Base-by-base conservation (phyloP, 495 filamentous ascomycete genomes). In the Symbiotaphrina buchneri region DNA sequence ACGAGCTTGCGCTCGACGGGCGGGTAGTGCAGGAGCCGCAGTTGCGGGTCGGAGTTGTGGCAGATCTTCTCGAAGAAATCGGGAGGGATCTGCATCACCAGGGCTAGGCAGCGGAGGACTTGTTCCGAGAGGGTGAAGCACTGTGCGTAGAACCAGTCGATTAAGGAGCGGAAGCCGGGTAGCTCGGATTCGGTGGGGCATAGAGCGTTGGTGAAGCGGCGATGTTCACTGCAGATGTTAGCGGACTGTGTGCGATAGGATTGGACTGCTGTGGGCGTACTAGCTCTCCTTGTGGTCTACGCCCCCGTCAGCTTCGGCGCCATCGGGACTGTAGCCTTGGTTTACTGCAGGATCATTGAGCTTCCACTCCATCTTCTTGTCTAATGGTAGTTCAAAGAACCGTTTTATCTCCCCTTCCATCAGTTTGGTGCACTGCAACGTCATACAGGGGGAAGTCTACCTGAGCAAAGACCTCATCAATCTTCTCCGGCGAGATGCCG, bases 11-110 rank as follows among this genome's bases (percentile, higher is more conserved):
- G 37, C 0, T 35, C 31, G 0, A 53, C 37, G 1, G 41, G 27
- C 1, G 57, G 57, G 35, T 60, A 61, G 35, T 57, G 51, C 5
- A 47, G 44, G n/a, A 60, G 34, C 0, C 54, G 51, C 19, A 58
- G 33, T 24, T 55, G 19, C 11, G 7, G 18, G 6, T 0, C 5
- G 5, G 27, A 5, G 5, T 11, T 11, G 5, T 5, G 8, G 27
- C 36, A 40, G 27, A 23, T 22, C 13, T 32, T 24, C 14, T 18
- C 27, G 1, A 40, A 19, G 6, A 31, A 39, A 11, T 31, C 39
- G 13, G 22, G 20, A 4, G 10, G 27, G 13, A 44, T 29, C 11
- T 20, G 27, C 7, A 43, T 23, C 14, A 29, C 36, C 21, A 39
- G 21, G 18, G 37, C 45, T 11, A 47, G 41, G 4, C 44, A 43